Evolutionary conservation across 495 filamentous ascomycete species (phyloP), one percentile per base, ranked within the genome.

Genomic region (Cairneyella variabilis): DNA sequence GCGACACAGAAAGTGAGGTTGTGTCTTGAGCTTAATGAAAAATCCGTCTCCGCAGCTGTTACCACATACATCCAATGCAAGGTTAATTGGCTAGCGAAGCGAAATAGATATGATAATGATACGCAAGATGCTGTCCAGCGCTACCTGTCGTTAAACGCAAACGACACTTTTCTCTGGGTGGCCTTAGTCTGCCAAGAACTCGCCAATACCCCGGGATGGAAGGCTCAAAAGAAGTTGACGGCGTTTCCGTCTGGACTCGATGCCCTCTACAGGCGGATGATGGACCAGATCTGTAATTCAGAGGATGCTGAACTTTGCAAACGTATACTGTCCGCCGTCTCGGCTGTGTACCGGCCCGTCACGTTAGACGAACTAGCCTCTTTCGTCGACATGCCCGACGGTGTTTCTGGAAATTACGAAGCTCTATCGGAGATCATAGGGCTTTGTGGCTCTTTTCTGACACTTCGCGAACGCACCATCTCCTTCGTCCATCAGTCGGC

Each of bases 181-280:
- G 54, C 54, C 30, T 47, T 72, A 9, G 67, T 68, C 6, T 63
- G 42, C 21, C 0, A 66, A 30, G 32, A 65, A 2, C 57, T 66
- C 7, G 20, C 32, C 1, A 49, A 42, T 11, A 47, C 42, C 1
- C 27, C 25, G 18, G 27, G 45, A 48, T 40, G 43, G 46, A 38
- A 17, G 21, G 47, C 25, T 22, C 5, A 14, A 8, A 18, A 44
- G 28, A 50, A 4, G 23, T 25, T 69, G 21, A 60, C 26, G 6
- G 45, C 30, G 7, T 61, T 67, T 41, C 66, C 66, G 20, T 54
- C 62, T 51, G 60, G 64, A 25, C 61, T 71, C 28, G 51, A 62
- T 46, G 30, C 50, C 12, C 48, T 71, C 10, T 71, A 71, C 41
- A 17, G 48, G 16, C 58, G 60, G 25, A 71, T 69, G 64, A 54